Base-by-base conservation (phyloP, 768 basidiomycete genomes). In the Mycena alexandri region DNA sequence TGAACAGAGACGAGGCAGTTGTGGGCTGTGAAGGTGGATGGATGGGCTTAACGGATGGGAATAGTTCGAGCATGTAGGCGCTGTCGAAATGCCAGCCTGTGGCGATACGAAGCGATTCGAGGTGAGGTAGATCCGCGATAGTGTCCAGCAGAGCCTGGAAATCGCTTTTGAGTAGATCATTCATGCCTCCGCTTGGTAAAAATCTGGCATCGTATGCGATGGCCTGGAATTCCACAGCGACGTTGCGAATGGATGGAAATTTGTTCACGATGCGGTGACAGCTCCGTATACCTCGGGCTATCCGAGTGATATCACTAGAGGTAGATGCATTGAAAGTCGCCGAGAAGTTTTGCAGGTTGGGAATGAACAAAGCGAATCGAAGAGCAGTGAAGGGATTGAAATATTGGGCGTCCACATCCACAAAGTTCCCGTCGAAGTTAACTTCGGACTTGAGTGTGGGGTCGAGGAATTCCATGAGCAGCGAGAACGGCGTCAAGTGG, bases 81-180 rank as follows among this genome's bases (percentile, higher is more conserved):
- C 29, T 43, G 46, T 56, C 44, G 36, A 63, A 63, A 56, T 54
- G 21, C 62, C 51, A 53, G 8, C 62, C 62, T 2, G 62, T 56
- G 12, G 53, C 43, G 33, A 63, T 14, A 13, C 46, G 33, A 8
- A 63, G 10, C 5, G 54, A 56, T 16, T 33, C 17, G 19, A 63
- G 34, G n/a, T 22, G 9, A 17, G 53, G 62, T 5, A 63, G 34
- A n/a, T 48, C 36, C 24, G 46, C 46, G 34, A 56, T 50, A 13
- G 43, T 21, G 14, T 47, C 36, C 62, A 63, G 41, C 14, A 63
- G 46, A 17, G n/a, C 44, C n/a, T 21, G n/a, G 11, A 66, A 61
- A 5, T 46, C 52, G 16, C 11, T 43, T 7, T 60, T 46, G 10
- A 59, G 25, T 3, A 48, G 41, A n/a, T 43, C 33, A 8, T 22